Evolutionary conservation across 306 rosid genomes (phyloP).

Genomic region (Quercus cerris): DNA sequence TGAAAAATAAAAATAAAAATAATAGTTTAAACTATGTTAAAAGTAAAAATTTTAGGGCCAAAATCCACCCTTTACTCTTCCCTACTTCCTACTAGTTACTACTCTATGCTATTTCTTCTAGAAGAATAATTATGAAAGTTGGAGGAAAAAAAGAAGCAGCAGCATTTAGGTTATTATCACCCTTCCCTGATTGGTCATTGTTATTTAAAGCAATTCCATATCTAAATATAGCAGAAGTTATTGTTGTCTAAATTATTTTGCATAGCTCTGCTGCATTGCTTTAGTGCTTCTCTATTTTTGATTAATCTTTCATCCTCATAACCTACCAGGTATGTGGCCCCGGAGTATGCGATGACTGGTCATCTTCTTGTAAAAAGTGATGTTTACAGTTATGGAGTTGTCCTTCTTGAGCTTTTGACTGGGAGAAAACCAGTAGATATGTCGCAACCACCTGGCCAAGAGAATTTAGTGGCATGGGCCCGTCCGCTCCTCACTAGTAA

Average conservation of each 20-base stretch:
- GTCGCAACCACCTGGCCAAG: conserved; percentile 90
- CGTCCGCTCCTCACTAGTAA: conserved; percentile 68
- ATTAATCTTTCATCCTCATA: background rate
- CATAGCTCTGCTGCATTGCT: background rate
- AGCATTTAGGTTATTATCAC: background rate
- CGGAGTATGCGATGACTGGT: conserved; percentile 93
- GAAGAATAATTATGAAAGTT: background rate
- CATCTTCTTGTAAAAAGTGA: conserved; percentile 94
- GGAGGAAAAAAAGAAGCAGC: background rate
- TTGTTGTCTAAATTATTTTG: background rate
- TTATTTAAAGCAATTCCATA: background rate
- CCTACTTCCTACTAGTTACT: background rate
- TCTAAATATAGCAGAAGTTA: background rate
- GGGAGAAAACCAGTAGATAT: conserved; percentile 91
- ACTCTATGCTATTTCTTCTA: background rate
- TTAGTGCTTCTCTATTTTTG: background rate
- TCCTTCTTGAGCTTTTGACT: conserved; percentile 78
- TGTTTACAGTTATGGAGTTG: conserved; percentile 92
- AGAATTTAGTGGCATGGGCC: conserved; percentile 82
- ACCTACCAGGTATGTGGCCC: conserved; percentile 74
- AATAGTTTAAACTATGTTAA: background rate
- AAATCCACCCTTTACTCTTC: background rate
- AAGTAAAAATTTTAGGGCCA: background rate
- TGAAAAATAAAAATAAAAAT: background rate
- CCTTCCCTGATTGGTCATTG: background rate